phyloP scores from a whole-genome alignment of 2,329 filamentous ascomycete species.

The Harringtonia aguacate region DNA sequence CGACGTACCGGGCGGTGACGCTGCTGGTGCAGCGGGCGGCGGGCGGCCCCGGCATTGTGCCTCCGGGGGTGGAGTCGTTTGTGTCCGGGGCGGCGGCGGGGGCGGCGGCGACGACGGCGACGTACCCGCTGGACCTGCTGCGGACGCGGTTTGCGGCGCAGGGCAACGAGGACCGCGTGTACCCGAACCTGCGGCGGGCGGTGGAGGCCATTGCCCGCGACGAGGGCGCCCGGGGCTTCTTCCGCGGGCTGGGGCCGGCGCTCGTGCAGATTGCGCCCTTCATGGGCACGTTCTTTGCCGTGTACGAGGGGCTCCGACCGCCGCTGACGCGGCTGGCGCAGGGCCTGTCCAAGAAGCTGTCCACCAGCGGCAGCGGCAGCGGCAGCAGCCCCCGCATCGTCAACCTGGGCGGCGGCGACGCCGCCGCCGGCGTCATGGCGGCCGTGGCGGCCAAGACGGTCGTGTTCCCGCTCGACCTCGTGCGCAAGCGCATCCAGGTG shows the following conservation, averaged over 20 bases:
- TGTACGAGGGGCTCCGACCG: constrained; percentile 67
- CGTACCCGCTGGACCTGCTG: constrained; percentile 88
- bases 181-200: constrained; percentile 58
- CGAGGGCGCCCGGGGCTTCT: constrained; percentile 75
- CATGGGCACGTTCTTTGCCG: constrained; percentile 93
- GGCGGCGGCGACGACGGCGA: constrained; percentile 67
- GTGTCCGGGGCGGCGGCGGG: constrained; percentile 75
- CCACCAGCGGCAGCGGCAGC: too few species aligned
- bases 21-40: constrained; percentile 46
- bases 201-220: constrained; percentile 60
- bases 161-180: constrained; percentile 63
- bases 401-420: constrained; percentile 65
- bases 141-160: constrained; percentile 96
- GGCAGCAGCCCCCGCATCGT: too few species aligned
- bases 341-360: background rate
- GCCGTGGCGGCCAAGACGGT: constrained; percentile 77
- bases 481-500: constrained; percentile 87
- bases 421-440: constrained; percentile 68
- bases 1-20: constrained; percentile 68
- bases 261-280: constrained; percentile 85
- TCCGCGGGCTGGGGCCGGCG: constrained; percentile 73
- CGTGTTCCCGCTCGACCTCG: constrained; percentile 87
- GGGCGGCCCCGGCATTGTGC: constrained; percentile 34
- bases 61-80: constrained; percentile 66
- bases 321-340: constrained; percentile 37